A percentile compares a stretch with the other conserved stretches of the same genome.
Conservation (phyloP, 176 grass and related monocot genomes). For the Triticum turgidum region DNA sequence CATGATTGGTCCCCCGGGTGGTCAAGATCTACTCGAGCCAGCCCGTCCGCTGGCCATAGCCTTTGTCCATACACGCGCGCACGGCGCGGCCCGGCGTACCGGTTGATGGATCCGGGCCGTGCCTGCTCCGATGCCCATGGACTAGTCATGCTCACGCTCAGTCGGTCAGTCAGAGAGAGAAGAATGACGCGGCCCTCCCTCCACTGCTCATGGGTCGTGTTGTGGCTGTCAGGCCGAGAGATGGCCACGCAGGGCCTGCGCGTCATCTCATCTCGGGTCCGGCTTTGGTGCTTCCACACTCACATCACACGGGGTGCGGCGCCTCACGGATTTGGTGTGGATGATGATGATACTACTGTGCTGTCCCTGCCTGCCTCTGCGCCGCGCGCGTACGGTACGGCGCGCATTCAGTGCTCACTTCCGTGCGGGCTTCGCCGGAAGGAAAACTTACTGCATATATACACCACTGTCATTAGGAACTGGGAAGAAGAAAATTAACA, state of each 20-base stretch:
- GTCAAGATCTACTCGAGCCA: conserved; percentile 55
- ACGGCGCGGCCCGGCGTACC: not conserved
- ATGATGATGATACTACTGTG: not conserved
- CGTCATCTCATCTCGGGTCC: not conserved
- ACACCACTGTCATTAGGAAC: not conserved
- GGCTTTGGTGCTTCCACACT: not conserved
- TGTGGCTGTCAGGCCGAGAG: not conserved
- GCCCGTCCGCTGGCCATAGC: not conserved
- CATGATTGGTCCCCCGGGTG: conserved; percentile 37
- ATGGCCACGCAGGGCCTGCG: not conserved
- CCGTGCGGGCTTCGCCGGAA: not conserved
- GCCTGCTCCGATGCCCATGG: not conserved
- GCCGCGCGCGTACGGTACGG: not conserved
- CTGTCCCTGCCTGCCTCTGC: not conserved
- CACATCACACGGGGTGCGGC: not conserved
- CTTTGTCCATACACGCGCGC: conserved; percentile 10
- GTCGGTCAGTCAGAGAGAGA: not conserved
- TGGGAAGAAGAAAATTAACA: not conserved
- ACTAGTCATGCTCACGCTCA: not conserved
- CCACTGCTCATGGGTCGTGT: not conserved
- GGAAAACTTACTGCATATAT: not conserved
- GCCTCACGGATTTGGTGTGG: conserved; percentile 23
- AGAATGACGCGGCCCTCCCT: not conserved
- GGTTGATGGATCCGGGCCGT: not conserved
- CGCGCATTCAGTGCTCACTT: not conserved